Percentiles rank a stretch among this genome's conserved stretches.
phyloP scores from a whole-genome alignment of 352 stramenopile genomes.

The Globisporangium paroecandrum region DNA sequence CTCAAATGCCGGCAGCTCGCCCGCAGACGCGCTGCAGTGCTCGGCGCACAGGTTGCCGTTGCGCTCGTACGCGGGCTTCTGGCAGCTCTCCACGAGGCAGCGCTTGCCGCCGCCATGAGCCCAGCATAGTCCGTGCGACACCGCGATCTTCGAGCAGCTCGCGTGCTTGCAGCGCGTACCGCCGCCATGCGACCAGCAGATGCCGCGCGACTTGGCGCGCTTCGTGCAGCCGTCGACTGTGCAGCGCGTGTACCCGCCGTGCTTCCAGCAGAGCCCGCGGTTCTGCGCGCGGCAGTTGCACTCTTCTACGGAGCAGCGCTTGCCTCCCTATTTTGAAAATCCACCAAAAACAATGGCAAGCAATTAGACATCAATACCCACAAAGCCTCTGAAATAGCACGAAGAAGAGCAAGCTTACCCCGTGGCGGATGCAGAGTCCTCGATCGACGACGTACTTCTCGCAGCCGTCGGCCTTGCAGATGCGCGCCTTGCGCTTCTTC shows the following conservation, averaged over 20 bases:
- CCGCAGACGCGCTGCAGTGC: conserved; percentile 17
- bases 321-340: conserved; percentile 23
- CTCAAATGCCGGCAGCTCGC: neutral
- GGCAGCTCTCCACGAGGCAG: conserved; percentile 28
- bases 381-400: neutral
- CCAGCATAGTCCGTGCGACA: conserved; percentile 51
- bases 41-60: conserved; percentile 53
- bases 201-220: conserved; percentile 28
- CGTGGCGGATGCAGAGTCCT: conserved; percentile 42
- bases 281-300: conserved; percentile 41
- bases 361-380: neutral
- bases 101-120: conserved; percentile 49
- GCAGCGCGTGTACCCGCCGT: conserved; percentile 50
- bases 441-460: conserved; percentile 46
- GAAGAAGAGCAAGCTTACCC: conserved; percentile 16
- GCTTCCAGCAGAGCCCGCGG: conserved; percentile 38
- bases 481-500: conserved; percentile 42
- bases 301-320: conserved; percentile 36
- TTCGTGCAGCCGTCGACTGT: conserved; percentile 51
- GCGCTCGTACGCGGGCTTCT: conserved; percentile 56
- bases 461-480: conserved; percentile 38
- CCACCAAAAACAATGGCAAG: neutral
- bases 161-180: conserved; percentile 43
- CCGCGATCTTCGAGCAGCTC: conserved; percentile 53
- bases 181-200: conserved; percentile 32